Percentiles rank a stretch among this genome's conserved stretches.
Evolutionary conservation across 768 basidiomycete species (phyloP).

Genomic region (Boletus rex-veris): DNA sequence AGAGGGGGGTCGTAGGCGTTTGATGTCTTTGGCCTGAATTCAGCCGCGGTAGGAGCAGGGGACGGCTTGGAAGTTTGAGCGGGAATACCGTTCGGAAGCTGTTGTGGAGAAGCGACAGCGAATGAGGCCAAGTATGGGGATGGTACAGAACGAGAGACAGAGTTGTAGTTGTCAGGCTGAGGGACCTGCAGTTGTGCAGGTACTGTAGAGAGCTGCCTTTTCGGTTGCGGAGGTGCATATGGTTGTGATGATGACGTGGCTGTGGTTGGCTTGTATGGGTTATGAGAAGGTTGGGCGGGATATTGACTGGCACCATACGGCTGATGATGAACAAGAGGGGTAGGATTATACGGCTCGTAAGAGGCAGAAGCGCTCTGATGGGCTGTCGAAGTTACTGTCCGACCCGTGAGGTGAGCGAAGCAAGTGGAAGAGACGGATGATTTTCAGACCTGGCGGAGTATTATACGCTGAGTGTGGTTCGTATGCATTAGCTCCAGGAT

Average conservation of each 20-base stretch:
- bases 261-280: slow-evolving; percentile 36
- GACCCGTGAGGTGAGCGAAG: slow-evolving; percentile 4
- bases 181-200: slow-evolving; percentile 21
- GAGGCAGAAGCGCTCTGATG: slow-evolving; percentile 12
- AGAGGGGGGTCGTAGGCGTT: slow-evolving; percentile 82
- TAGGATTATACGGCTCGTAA: slow-evolving; percentile 27
- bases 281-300: slow-evolving; percentile 24
- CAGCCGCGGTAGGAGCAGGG: slow-evolving; percentile 38
- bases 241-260: slow-evolving; percentile 17
- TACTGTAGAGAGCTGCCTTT: slow-evolving; percentile 7
- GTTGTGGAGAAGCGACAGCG: slow-evolving; percentile 10
- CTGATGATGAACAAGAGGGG: slow-evolving; percentile 15
- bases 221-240: slow-evolving; percentile 18
- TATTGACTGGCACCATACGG: slow-evolving; percentile 13
- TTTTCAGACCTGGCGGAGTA: slow-evolving; percentile 25
- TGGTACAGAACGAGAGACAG: slow-evolving; percentile 22
- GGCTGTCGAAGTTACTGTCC: slow-evolving; percentile 11
- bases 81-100: slow-evolving; percentile 20
- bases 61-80: slow-evolving; percentile 31
- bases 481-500: slow-evolving; percentile 29
- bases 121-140: slow-evolving; percentile 23
- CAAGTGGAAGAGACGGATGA: neutral
- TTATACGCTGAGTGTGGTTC: slow-evolving; percentile 18
- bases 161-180: slow-evolving; percentile 34
- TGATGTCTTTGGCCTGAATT: slow-evolving; percentile 60